These are phyloP conservation scores for Neophaeococcomyces mojaviensis DNA, from an alignment of 2,329 filamentous ascomycete species.

Conservation along the genomic window DNA sequence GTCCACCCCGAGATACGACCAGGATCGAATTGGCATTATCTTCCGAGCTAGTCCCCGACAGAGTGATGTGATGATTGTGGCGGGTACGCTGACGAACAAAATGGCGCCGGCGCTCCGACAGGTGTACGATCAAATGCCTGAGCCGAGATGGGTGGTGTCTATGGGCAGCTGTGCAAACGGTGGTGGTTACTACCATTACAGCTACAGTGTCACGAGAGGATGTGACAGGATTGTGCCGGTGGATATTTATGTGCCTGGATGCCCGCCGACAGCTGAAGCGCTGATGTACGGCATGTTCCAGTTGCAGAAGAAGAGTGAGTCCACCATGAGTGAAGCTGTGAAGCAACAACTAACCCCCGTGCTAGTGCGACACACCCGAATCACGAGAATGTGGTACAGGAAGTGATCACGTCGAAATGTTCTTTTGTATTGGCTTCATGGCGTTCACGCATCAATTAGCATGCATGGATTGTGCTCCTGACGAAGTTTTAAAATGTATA, in stretches of 20 bases:
- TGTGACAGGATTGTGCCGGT: constrained; percentile 72
- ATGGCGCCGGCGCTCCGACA: constrained; percentile 87
- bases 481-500: constrained; percentile 5
- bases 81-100: constrained; percentile 89
- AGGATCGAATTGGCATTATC: constrained; percentile 81
- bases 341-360: background rate
- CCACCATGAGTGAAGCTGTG: background rate
- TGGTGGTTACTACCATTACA: constrained; percentile 81
- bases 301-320: constrained; percentile 60
- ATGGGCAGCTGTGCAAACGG: constrained; percentile 83
- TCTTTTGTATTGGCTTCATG: constrained; percentile 5
- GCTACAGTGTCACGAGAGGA: constrained; percentile 67
- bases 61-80: constrained; percentile 89
- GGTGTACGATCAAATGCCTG: constrained; percentile 93
- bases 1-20: constrained; percentile 80
- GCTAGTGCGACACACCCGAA: constrained; percentile 38
- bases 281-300: constrained; percentile 60
- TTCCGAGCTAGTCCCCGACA: constrained; percentile 83
- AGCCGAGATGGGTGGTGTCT: constrained; percentile 77
- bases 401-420: constrained; percentile 28
- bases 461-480: background rate
- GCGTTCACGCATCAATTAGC: constrained; percentile 6
- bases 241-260: constrained; percentile 72
- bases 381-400: constrained; percentile 49
- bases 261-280: constrained; percentile 48